Base-by-base conservation (phyloP, 768 basidiomycete species). In the Chalciporus piperatus region DNA sequence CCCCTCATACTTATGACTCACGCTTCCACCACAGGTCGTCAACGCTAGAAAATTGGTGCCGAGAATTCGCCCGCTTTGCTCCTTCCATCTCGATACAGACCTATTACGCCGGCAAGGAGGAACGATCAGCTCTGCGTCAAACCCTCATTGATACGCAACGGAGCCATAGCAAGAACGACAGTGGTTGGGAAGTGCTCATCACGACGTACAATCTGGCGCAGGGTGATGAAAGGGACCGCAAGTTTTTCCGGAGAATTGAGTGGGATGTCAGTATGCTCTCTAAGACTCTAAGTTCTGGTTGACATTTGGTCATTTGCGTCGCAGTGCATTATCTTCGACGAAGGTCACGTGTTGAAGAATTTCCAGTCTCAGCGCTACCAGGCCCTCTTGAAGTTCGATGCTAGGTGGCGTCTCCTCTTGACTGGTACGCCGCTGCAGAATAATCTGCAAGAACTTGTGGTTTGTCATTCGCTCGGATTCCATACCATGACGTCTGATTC, bases 311-410 rank as follows among this genome's bases (percentile, higher is more conserved):
- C 30, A 55, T 38, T 1, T 13, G 38, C 23, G 14, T 47, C 10
- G 41, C 59, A 98, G 96, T 88, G 84, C 28, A 93, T 91, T 59
- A 84, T 98, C 43, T 98, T 90, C 61, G 97, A 99, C 63, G 97
- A 99, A 69, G 97, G 97, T 2, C 97, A 99, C 65, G 84, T 94
- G 46, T 75, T 99, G 56, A 99, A 99, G 75, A 99, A 98, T 65
- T 95, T 91, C 69, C 89, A 95, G 58, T 96, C 93, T n/a, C 92
- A 97, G 62, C 88, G 95, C 19, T 98, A 99, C 67, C 85, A 89
- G 64, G 82, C 91, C 10, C 72, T 99, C 13, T 74, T 98, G 59
- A 87, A 85, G 64, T 90, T 92, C 63, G 81, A 84, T 16, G 89
- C 92, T 2, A 81, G 80, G 39, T 99, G 97, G 96, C 79, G 94